Conservation (phyloP, 1,139 yeast species). For the Sugiyamaella paludigena region DNA sequence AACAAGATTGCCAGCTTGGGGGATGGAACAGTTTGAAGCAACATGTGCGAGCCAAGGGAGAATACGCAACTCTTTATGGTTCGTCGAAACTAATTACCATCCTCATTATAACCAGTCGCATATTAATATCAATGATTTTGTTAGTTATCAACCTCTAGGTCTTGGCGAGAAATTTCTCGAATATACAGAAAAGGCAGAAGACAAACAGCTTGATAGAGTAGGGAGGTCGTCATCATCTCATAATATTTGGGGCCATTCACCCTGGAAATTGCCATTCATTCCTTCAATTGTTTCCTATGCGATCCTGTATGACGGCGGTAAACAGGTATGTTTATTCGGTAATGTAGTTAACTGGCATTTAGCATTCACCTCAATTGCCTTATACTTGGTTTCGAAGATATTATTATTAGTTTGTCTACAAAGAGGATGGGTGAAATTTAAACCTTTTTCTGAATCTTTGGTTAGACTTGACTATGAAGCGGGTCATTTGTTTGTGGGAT, state of each 20-base stretch:
- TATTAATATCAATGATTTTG: constrained; percentile 31
- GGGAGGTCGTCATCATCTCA: not conserved
- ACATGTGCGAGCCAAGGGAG: constrained; percentile 68
- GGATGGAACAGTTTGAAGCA: constrained; percentile 68
- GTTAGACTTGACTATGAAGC: constrained; percentile 28
- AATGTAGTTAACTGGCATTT: constrained; percentile 55
- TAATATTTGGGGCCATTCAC: too few species aligned
- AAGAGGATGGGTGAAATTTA: constrained; percentile 18
- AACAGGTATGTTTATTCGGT: constrained; percentile 54
- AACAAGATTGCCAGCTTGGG: constrained; percentile 66
- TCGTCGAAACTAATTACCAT: constrained; percentile 59
- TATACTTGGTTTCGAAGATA: constrained; percentile 25
- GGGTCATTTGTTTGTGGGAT: constrained; percentile 28
- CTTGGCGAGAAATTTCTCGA: constrained; percentile 37
- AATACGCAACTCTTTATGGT: constrained; percentile 59
- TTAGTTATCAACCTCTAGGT: constrained; percentile 27
- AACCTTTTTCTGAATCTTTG: constrained; percentile 14
- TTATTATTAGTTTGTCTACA: constrained; percentile 25
- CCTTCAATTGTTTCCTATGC: constrained; percentile 54
- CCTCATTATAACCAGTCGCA: constrained; percentile 38
- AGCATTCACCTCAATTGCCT: constrained; percentile 17
- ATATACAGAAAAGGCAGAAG: constrained; percentile 25
- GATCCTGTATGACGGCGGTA: constrained; percentile 38
- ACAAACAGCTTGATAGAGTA: not conserved
- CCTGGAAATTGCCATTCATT: constrained; percentile 44